phyloP scores from a whole-genome alignment of 371 early-diverging fungal species.

The Mucor saturninus region DNA sequence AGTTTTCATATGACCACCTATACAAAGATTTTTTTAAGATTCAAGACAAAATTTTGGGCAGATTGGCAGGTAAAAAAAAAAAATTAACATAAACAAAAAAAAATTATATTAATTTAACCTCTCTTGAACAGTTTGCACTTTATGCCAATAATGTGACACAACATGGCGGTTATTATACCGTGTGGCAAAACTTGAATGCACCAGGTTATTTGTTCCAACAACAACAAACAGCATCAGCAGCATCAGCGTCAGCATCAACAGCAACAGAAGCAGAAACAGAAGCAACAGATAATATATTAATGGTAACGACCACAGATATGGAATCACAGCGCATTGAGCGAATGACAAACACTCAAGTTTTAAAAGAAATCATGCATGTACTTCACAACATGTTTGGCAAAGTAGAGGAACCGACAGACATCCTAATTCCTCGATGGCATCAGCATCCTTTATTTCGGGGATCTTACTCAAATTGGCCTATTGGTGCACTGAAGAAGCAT shows the following conservation, averaged over 20 bases:
- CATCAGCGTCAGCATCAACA: no score
- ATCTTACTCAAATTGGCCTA: constrained; percentile 55
- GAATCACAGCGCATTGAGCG: constrained; percentile 47
- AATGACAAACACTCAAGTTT: constrained; percentile 31
- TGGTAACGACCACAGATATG: constrained; percentile 48
- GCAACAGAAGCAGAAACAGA: no score
- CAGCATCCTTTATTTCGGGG: constrained; percentile 52
- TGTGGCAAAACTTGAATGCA: constrained; percentile 55
- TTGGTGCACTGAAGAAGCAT: constrained; percentile 37
- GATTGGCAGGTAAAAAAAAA: constrained; percentile 46
- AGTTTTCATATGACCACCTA: constrained; percentile 56
- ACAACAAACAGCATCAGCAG: neutral
- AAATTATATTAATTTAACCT: neutral
- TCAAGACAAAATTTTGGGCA: constrained; percentile 46
- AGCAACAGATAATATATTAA: constrained; percentile 27
- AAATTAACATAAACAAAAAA: constrained; percentile 4
- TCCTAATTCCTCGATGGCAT: constrained; percentile 51
- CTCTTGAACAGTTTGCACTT: constrained; percentile 33
- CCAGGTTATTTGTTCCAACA: constrained; percentile 38
- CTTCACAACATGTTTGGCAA: constrained; percentile 41
- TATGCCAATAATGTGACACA: constrained; percentile 42
- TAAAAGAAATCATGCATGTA: constrained; percentile 35
- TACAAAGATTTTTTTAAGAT: constrained; percentile 52
- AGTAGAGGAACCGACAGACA: constrained; percentile 29
- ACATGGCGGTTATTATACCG: constrained; percentile 41